Conservation (phyloP, 495 filamentous ascomycete species). For the Cercophora samala region DNA sequence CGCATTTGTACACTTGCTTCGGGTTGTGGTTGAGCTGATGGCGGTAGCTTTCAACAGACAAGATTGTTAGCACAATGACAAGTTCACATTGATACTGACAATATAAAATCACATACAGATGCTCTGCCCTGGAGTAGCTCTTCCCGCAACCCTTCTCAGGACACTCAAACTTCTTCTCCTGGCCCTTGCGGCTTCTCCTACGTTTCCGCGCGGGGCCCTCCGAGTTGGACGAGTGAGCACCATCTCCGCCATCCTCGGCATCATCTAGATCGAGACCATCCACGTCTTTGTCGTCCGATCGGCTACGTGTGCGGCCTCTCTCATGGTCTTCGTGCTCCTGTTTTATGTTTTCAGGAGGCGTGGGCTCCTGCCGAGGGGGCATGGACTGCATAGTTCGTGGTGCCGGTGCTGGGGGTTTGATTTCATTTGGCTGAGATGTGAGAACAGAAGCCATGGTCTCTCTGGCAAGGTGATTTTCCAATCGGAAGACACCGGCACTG, state of each 20-base stretch:
- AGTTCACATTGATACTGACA: not conserved
- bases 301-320: slow-evolving; percentile 46
- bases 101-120: slow-evolving; percentile 57
- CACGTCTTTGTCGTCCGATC: slow-evolving; percentile 44
- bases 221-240: slow-evolving; percentile 51
- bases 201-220: slow-evolving; percentile 64
- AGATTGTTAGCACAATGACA: slow-evolving; percentile 23
- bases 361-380: slow-evolving; percentile 41
- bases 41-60: slow-evolving; percentile 53
- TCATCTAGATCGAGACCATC: slow-evolving; percentile 41
- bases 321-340: slow-evolving; percentile 41
- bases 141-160: slow-evolving; percentile 86
- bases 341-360: slow-evolving; percentile 41
- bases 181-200: slow-evolving; percentile 77
- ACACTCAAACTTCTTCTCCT: slow-evolving; percentile 95
- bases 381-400: slow-evolving; percentile 40
- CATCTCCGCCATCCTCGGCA: slow-evolving; percentile 38
- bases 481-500: slow-evolving; percentile 21
- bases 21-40: slow-evolving; percentile 96
- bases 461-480: slow-evolving; percentile 21
- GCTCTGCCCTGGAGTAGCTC: slow-evolving; percentile 94
- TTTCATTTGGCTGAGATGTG: slow-evolving; percentile 41
- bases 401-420: slow-evolving; percentile 35
- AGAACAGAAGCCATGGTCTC: slow-evolving; percentile 49
- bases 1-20: slow-evolving; percentile 93